Evolutionary conservation across 139 green algal genomes (phyloP), one percentile per base, ranked within the genome.

Genomic region (Yamagishiella unicocca): DNA sequence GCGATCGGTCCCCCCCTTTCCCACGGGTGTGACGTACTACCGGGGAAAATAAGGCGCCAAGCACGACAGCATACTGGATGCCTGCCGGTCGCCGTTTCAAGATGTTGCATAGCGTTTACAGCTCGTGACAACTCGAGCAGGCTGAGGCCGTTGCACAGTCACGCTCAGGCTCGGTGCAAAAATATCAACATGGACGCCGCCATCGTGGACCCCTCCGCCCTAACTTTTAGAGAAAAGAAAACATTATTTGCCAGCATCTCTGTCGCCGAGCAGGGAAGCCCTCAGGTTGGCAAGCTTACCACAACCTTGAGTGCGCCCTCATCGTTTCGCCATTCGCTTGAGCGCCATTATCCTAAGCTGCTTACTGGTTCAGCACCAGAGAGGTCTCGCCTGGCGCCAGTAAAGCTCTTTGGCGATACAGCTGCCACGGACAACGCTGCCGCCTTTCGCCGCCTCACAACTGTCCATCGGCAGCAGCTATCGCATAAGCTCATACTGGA

Each of bases 151-250:
- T n/a, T n/a, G n/a, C n/a, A n/a, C n/a, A n/a, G n/a, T n/a, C n/a
- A n/a, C n/a, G n/a, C n/a, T n/a, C n/a, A n/a, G n/a, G n/a, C n/a
- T n/a, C n/a, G n/a, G n/a, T n/a, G n/a, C n/a, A n/a, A n/a, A n/a
- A n/a, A n/a, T n/a, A n/a, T 42, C 64, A 29, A 22, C 64, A 78
- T 78, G 70, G 70, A 54, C 12, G 4, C 38, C 38, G 9, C 37
- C 54, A n/a, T 43, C 0, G 10, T 80, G 9, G 72, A 80, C 27
- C 72, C 72, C 24, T 80, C 72, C 1, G 42, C 72, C 7, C n/a
- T 80, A 6, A 64, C 72, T 14, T 80, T 80, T 40, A 43, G 8
- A 27, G 43, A 80, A 42, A 80, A 80, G 45, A 80, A 80, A 42
- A 80, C 72, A 24, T 29, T 80, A 27, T 80, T 80, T 43, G 40